phyloP scores from a whole-genome alignment of 306 rosid genomes.

The Citrullus colocynthis region DNA sequence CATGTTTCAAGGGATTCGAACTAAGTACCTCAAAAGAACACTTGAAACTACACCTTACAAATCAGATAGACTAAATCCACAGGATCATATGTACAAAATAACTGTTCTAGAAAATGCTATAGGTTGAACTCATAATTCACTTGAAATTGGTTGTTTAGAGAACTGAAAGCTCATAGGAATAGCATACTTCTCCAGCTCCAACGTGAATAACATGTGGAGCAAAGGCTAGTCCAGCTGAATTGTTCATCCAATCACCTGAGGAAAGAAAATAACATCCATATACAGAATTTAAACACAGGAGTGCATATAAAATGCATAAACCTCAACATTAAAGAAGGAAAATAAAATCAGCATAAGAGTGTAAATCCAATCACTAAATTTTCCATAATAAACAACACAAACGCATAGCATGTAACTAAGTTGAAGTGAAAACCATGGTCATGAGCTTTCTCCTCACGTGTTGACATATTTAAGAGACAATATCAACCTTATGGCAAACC shows the following conservation, averaged over 20 bases:
- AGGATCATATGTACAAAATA: background rate
- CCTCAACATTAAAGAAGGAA: background rate
- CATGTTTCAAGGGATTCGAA: background rate
- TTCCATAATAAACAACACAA: background rate
- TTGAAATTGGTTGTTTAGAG: background rate
- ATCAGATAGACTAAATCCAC: background rate
- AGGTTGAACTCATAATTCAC: background rate
- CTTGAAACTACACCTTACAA: background rate
- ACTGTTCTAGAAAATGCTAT: background rate
- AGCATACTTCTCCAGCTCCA: constrained; percentile 69
- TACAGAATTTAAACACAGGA: background rate
- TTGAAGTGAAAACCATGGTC: background rate
- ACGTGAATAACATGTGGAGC: constrained; percentile 81
- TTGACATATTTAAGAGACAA: background rate
- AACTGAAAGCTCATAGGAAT: background rate
- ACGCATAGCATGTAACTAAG: background rate
- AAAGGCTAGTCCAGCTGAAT: constrained; percentile 87
- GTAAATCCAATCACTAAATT: background rate
- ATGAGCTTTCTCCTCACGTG: background rate
- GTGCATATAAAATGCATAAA: background rate
- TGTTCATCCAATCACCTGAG: constrained; percentile 97
- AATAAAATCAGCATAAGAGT: background rate
- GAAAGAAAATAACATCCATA: background rate
- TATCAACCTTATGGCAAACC: background rate
- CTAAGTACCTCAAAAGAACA: background rate